A percentile compares a stretch with the other conserved stretches of the same genome.
These are phyloP conservation scores for Leishmania tarentolae DNA, from an alignment of 208 protist genomes.

Conservation along the genomic window DNA sequence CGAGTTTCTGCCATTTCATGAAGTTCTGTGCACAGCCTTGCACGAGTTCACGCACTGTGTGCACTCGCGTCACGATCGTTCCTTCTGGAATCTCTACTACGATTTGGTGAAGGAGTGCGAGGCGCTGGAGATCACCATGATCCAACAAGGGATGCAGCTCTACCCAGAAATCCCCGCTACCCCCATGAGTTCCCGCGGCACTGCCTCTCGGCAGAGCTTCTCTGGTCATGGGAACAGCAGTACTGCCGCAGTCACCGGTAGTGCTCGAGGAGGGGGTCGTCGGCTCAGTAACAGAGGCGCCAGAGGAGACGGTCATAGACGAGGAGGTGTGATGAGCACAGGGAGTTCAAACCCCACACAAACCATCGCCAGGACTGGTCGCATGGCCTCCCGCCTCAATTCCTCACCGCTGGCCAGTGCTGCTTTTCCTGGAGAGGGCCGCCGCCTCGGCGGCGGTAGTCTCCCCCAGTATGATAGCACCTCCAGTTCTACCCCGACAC, in stretches of 20 bases:
- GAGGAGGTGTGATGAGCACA: not conserved
- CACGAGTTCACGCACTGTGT: slow-evolving; percentile 90
- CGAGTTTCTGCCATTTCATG: slow-evolving; percentile 85
- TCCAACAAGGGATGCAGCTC: slow-evolving; percentile 32
- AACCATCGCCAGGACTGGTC: not conserved
- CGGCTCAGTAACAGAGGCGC: not conserved
- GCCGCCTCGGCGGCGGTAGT: slow-evolving; percentile 10
- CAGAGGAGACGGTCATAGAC: not conserved
- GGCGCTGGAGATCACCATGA: slow-evolving; percentile 53
- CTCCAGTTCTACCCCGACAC: slow-evolving; percentile 9
- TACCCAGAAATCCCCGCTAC: slow-evolving; percentile 40
- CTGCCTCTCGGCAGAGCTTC: not conserved
- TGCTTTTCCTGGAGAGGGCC: slow-evolving; percentile 21
- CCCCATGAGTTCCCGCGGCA: not conserved
- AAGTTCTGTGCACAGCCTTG: slow-evolving; percentile 85
- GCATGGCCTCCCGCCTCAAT: not conserved
- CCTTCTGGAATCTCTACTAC: slow-evolving; percentile 82
- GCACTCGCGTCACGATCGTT: slow-evolving; percentile 58
- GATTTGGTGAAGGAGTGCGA: slow-evolving; percentile 80
- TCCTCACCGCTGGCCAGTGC: not conserved
- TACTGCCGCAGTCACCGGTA: not conserved
- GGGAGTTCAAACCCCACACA: not conserved
- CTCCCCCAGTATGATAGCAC: not conserved
- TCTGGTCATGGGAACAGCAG: not conserved
- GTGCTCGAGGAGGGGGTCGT: not conserved